A percentile compares a stretch with the other conserved stretches of the same genome.
phyloP scores from a whole-genome alignment of 352 stramenopile species.

The Phytopythium montanum region DNA sequence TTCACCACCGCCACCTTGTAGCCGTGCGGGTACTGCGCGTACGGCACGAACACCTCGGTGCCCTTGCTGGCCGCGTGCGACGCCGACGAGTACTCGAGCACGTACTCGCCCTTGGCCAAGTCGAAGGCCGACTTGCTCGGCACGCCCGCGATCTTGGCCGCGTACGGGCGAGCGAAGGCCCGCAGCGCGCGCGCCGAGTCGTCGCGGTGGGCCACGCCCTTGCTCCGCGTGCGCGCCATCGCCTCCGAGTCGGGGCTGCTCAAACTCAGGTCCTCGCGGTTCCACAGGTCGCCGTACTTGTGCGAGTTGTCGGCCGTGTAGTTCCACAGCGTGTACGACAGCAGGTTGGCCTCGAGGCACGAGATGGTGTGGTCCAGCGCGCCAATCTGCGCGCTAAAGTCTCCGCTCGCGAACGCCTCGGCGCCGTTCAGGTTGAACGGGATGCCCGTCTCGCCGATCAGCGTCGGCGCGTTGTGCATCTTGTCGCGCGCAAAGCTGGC shows the following conservation, averaged over 20 bases:
- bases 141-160: slow-evolving; percentile 61
- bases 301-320: slow-evolving; percentile 85
- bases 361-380: slow-evolving; percentile 70
- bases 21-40: slow-evolving; percentile 67
- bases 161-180: slow-evolving; percentile 66
- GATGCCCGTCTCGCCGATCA: slow-evolving; percentile 72
- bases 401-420: slow-evolving; percentile 33
- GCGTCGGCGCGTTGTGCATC: slow-evolving; percentile 46
- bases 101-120: slow-evolving; percentile 46
- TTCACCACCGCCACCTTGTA: slow-evolving; percentile 39
- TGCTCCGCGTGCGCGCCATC: slow-evolving; percentile 4
- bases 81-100: slow-evolving; percentile 45
- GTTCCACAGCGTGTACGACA: slow-evolving; percentile 89
- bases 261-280: slow-evolving; percentile 84
- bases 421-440: slow-evolving; percentile 59
- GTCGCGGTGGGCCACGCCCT: slow-evolving; percentile 31
- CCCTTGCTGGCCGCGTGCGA: slow-evolving; percentile 24
- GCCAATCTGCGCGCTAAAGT: slow-evolving; percentile 41
- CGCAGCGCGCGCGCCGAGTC: slow-evolving; percentile 39
- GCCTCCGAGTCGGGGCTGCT: slow-evolving; percentile 36
- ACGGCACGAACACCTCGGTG: slow-evolving; percentile 71
- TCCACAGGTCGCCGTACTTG: slow-evolving; percentile 80
- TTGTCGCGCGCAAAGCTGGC: slow-evolving; percentile 8
- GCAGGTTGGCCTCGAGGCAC: slow-evolving; percentile 53
- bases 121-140: slow-evolving; percentile 59